A percentile compares a stretch with the other conserved stretches of the same genome.
These are phyloP conservation scores for Triticum monococcum DNA, from an alignment of 176 grass and related monocot species.

Conservation along the genomic window DNA sequence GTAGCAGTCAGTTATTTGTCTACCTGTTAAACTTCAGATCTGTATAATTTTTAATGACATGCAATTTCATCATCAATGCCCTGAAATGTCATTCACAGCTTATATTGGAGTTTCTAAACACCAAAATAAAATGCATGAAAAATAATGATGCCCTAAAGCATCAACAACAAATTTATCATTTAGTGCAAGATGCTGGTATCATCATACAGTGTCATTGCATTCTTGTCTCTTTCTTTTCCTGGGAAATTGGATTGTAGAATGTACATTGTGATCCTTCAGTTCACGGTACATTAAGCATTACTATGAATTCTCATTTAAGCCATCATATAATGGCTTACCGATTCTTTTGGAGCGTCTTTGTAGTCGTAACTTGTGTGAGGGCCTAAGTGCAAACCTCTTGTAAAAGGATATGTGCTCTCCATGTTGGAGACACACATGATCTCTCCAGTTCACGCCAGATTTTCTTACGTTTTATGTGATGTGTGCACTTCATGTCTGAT, in stretches of 20 bases:
- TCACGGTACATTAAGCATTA: conserved; percentile 9
- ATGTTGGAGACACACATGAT: background rate
- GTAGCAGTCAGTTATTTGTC: background rate
- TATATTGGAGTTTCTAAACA: background rate
- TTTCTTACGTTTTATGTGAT: background rate
- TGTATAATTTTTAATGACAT: background rate
- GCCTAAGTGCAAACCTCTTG: background rate
- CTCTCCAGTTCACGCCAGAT: background rate
- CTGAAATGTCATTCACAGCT: background rate
- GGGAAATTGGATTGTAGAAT: background rate
- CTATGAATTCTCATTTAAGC: background rate
- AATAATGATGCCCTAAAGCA: no score
- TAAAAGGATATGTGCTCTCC: background rate
- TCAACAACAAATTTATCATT: background rate
- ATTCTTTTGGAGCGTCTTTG: background rate
- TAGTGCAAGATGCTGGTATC: background rate
- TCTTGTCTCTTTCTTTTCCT: background rate
- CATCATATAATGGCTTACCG: background rate
- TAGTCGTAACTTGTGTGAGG: background rate
- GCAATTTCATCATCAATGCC: background rate
- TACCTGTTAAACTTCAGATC: background rate
- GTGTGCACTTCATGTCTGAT: conserved; percentile 23
- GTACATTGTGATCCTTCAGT: conserved; percentile 4
- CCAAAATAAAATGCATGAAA: background rate
- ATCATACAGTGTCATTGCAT: background rate